These are phyloP conservation scores for Aureobasidium sp. DNA, from an alignment of 2,329 filamentous ascomycete genomes.

Conservation along the genomic window DNA sequence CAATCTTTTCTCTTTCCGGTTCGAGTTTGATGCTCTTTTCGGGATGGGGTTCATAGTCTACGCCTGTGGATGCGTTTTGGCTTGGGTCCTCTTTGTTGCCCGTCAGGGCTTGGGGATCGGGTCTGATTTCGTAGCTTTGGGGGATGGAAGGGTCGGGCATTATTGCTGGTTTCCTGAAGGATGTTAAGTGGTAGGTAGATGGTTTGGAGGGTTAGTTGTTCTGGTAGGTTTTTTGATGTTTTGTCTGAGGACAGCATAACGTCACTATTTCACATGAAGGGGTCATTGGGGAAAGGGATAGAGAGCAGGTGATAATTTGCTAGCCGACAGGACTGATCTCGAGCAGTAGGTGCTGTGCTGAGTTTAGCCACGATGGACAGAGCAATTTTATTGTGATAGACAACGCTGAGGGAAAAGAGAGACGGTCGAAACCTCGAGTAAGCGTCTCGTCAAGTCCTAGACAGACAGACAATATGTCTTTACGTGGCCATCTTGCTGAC, in stretches of 20 bases:
- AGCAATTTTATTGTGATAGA: too few species aligned
- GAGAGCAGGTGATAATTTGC: not conserved
- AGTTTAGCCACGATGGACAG: too few species aligned
- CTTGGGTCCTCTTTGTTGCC: conserved; percentile 19
- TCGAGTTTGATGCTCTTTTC: conserved; percentile 29
- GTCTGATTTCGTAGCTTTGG: conserved; percentile 17
- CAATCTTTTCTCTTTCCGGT: conserved; percentile 32
- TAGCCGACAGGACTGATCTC: not conserved
- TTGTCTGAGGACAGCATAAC: not conserved
- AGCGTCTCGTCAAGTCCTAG: too few species aligned
- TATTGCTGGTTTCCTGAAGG: not conserved
- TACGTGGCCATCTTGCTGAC: not conserved
- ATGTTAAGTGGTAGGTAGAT: not conserved
- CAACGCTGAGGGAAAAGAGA: too few species aligned
- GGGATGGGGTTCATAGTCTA: conserved; percentile 38
- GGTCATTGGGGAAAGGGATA: not conserved
- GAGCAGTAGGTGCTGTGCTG: not conserved
- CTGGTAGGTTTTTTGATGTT: not conserved
- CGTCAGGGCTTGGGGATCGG: conserved; percentile 25
- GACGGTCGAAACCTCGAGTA: too few species aligned
- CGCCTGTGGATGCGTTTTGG: conserved; percentile 22
- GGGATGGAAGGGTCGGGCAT: conserved; percentile 12
- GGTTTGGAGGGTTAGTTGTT: not conserved
- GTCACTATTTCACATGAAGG: conserved; percentile 4
- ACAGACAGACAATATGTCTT: not conserved